Evolutionary conservation across 2,329 filamentous ascomycete genomes (phyloP), one percentile per base, ranked within the genome.

Genomic region (Nakataea oryzae): DNA sequence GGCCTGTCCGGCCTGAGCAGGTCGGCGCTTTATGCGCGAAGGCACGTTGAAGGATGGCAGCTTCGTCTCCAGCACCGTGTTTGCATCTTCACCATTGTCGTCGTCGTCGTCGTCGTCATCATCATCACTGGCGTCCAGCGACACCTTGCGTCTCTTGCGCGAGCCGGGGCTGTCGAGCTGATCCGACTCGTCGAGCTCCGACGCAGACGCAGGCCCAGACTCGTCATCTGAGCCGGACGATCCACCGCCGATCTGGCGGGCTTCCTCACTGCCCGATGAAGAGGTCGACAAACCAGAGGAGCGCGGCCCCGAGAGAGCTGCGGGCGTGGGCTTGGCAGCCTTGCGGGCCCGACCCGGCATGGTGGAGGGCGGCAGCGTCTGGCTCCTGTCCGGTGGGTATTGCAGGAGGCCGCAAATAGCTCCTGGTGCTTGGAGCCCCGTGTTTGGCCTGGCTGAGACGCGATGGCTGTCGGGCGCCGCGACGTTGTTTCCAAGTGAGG

Each of bases 21-120:
- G 61, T 27, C 62, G 57, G 27, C 75, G 74, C 66, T 76, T 82
- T 63, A 86, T 75, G 63, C 83, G 78, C 5, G 83, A 85, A 3
- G 82, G 82, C 5, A 77, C 81, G 63, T 78, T 74, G 61, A 82
- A 77, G 13, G 78, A 76, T 50, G n/a, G 72, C 70, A 26, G 71
- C 71, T 7, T 72, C 71, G 55, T 76, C 70, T 24, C 21, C 13
- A 12, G 27, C 14, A 58, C 12, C 21, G 1, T 58, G n/a, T 54
- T 74, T 68, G 54, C 70, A 66, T 66, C 67, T 26, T 68, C 65
- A 21, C 68, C 68, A 12, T 66, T 68, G n/a, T 64, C 67, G 32
- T 71, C 70, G 8, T 70, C 66, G 12, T 65, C 62, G 17, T 63
- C 64, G 27, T 58, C 61, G 6, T 64, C 64, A 56, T 63, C 62